These are phyloP conservation scores for Arthrobotrys iridis DNA, from an alignment of 2,329 filamentous ascomycete genomes.

Conservation along the genomic window DNA sequence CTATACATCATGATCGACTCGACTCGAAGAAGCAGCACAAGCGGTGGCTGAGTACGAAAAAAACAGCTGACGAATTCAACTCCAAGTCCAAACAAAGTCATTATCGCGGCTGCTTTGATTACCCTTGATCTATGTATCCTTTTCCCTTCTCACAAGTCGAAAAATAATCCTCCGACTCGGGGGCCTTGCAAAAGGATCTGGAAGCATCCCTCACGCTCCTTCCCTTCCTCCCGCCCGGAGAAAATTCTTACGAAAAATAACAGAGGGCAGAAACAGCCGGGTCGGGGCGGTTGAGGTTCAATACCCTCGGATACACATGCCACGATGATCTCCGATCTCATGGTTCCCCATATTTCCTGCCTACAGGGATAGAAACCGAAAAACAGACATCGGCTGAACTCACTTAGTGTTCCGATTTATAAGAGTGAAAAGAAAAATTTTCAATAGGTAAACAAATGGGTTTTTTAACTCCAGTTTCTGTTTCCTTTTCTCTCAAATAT, in stretches of 20 bases:
- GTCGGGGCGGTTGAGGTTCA: conserved; percentile 12
- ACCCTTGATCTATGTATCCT: conserved; percentile 27
- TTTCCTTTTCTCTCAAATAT: background rate
- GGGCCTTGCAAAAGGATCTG: conserved; percentile 9
- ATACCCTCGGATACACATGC: conserved; percentile 53
- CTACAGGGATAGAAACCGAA: background rate
- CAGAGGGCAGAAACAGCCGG: conserved; percentile 27
- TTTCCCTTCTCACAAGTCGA: conserved; percentile 28
- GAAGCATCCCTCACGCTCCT: conserved; percentile 13
- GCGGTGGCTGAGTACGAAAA: conserved; percentile 31
- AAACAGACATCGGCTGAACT: conserved; percentile 26
- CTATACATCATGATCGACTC: conserved; percentile 7
- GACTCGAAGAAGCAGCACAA: conserved; percentile 20
- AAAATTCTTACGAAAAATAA: conserved; percentile 34
- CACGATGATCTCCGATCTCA: conserved; percentile 7
- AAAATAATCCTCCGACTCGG: conserved; percentile 7
- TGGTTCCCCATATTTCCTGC: background rate
- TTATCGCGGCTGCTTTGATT: conserved; percentile 39
- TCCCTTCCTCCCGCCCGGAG: conserved; percentile 43
- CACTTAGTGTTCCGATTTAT: conserved; percentile 45
- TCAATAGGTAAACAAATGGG: conserved; percentile 10
- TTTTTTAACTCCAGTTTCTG: too few species aligned
- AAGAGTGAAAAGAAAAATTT: conserved; percentile 35
- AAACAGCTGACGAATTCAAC: conserved; percentile 16
- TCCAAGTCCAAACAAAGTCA: conserved; percentile 4